Percentiles rank a stretch among this genome's conserved stretches.
Evolutionary conservation across 202 grass and related monocot species (phyloP).

Genomic region (Eragrostis tef): DNA sequence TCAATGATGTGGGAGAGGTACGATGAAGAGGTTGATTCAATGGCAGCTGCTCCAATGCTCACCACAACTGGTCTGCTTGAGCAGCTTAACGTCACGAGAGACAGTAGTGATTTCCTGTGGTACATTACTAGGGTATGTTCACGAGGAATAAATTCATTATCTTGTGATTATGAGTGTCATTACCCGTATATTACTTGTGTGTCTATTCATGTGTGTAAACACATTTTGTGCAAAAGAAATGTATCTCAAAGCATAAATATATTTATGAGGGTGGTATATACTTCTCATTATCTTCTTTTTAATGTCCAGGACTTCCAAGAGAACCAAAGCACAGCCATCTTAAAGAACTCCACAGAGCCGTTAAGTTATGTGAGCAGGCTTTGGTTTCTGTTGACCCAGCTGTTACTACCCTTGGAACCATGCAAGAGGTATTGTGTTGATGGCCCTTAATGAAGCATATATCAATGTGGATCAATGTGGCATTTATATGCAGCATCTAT

Average conservation of each 20-base stretch:
- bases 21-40: slow-evolving; percentile 80
- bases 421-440: slow-evolving; percentile 72
- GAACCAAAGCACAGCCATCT: slow-evolving; percentile 98
- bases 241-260: neutral
- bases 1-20: slow-evolving; percentile 88
- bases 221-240: neutral
- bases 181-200: slow-evolving; percentile 15
- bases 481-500: slow-evolving; percentile 37
- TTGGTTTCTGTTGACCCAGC: slow-evolving; percentile 86
- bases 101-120: slow-evolving; percentile 92
- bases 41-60: slow-evolving; percentile 63
- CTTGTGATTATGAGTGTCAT: neutral
- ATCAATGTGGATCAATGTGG: slow-evolving; percentile 21
- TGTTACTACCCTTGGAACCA: slow-evolving; percentile 84
- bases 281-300: slow-evolving; percentile 13
- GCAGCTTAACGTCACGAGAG: slow-evolving; percentile 93
- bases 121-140: slow-evolving; percentile 83
- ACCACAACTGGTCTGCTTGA: slow-evolving; percentile 79
- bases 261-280: neutral
- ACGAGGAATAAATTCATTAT: neutral
- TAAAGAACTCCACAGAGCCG: slow-evolving; percentile 87
- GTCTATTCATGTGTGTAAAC: slow-evolving; percentile 10
- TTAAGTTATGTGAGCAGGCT: slow-evolving; percentile 87
- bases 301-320: slow-evolving; percentile 71
- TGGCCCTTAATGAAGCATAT: slow-evolving; percentile 16